Evolutionary conservation across 2,329 filamentous ascomycete genomes (phyloP).

Genomic region (Xylariomycetidae sp.): DNA sequence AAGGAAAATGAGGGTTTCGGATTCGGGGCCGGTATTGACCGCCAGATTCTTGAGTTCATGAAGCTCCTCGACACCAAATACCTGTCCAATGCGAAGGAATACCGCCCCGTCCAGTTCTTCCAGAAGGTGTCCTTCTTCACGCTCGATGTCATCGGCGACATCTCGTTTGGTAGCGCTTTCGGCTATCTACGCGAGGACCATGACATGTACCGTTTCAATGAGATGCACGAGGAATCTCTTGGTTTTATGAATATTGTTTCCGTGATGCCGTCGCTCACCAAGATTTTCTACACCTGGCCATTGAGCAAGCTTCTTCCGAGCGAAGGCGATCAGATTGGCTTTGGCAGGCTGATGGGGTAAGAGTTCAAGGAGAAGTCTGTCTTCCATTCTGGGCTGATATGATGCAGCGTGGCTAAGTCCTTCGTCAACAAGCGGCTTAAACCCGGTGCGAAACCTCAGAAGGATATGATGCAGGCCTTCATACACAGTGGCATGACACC

Average conservation of each 20-base stretch:
- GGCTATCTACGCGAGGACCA: conserved; percentile 43
- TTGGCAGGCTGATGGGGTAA: conserved; percentile 34
- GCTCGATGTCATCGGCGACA: conserved; percentile 46
- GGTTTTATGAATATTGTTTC: conserved; percentile 32
- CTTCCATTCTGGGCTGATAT: conserved; percentile 3
- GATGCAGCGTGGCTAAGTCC: conserved; percentile 21
- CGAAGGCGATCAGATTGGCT: conserved; percentile 31
- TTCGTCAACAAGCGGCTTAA: conserved; percentile 21
- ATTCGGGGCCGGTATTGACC: conserved; percentile 35
- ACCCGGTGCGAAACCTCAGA: conserved; percentile 19
- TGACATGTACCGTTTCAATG: conserved; percentile 40
- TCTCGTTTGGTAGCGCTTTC: conserved; percentile 46
- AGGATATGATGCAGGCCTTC: conserved; percentile 35
- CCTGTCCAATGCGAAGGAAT: conserved; percentile 28
- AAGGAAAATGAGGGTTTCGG: conserved; percentile 40
- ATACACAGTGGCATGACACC: conserved; percentile 30
- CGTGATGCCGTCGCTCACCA: conserved; percentile 31
- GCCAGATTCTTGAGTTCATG: conserved; percentile 33
- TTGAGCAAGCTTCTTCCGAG: conserved; percentile 29
- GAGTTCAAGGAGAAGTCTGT: too few species aligned
- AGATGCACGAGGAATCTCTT: conserved; percentile 36
- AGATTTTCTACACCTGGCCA: conserved; percentile 31
- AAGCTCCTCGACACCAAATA: conserved; percentile 43
- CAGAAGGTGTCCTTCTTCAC: conserved; percentile 46
- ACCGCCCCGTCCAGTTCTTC: conserved; percentile 40